Base-by-base conservation (phyloP, 2,329 filamentous ascomycete genomes). In the Elsinoe australis region DNA sequence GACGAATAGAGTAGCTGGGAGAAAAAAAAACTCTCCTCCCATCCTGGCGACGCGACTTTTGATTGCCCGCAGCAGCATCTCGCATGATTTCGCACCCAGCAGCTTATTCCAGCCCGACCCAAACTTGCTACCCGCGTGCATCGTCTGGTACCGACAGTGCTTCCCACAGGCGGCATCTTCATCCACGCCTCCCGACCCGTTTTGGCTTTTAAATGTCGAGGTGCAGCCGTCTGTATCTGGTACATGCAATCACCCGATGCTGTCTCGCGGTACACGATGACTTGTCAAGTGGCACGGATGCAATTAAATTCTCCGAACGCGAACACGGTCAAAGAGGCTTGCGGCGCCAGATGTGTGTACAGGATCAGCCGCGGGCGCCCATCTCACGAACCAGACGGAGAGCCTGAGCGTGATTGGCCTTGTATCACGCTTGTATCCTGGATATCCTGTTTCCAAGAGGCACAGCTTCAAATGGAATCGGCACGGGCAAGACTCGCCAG, bases 1-100 rank as follows among this genome's bases (percentile, higher is more conserved):
- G 39, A 44, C 39, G 12, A 24, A 44, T 31, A 26, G 24, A 24
- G 39, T 32, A 44, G 39, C 17, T 44, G 39, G 24, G 31, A 18
- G 24, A n/a, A 19, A 39, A 24, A 39, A 26, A 22, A 4, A 3
- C 19, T 39, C 39, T 26, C 15, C 28, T 22, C 28, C 8, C 14
- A 41, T 21, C 17, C 36, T 41, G 21, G 19, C 21, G 21, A 28
- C 19, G 14, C 7, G 10, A 4, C 3, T 19, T 26, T 18, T 38
- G 34, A 38, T 39, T 18, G 12, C 19, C 19, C 15, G 35, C 35
- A n/a, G 35, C 8, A 19, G 35, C 35, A 26, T 39, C 35, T 39
- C 35, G 35, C 35, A 39, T 26, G 35, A 39, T n/a, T 39, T 26
- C 18, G 19, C 35, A 22, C 18, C 6, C 3, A 38, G 24, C 12